Evolutionary conservation across 2,329 filamentous ascomycete species (phyloP), one percentile per base, ranked within the genome.

Genomic region (Myriosclerotinia scirpicola): DNA sequence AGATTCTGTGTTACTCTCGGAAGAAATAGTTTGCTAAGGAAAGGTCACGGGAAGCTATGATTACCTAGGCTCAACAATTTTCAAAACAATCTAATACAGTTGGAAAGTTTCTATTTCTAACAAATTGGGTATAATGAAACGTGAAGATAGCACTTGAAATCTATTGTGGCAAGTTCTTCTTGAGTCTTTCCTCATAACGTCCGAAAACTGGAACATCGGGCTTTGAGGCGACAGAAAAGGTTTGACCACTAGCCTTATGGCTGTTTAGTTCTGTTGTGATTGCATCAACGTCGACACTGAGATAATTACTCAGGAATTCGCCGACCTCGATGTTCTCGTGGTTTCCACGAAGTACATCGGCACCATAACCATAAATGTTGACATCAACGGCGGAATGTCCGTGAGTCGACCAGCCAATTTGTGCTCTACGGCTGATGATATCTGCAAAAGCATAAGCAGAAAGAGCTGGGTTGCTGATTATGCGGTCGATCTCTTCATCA

Each of bases 281-380:
- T 42, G 82, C 82, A 1, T 91, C 85, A 1, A 97, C 86, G 75
- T 97, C 89, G 1, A 98, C 86, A 59, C 85, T 85, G 0, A 99
- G 84, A 75, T 95, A 99, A 11, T 87, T 81, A 9, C 87, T 82
- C 67, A 99, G 79, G 77, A 97, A 99, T 54, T 85, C 81, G 44
- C 95, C 95, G 0, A 99, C 84, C 36, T 98, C 93, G 0, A 89
- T 98, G 76, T 99, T 99, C 81, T 99, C 95, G 65, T 96, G 89
- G 77, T 98, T 98, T 9, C 94, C 94, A 8, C 97, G 82, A 17
- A 84, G 81, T 54, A 85, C 85, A 48, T 85, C 83, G 0, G 85
- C 83, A 4, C 91, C 88, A 55, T 83, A 83, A 63, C 91, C 90
- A 80, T 98, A 99, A 71, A 99, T 92, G 78, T 99, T 99, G 59